Base-by-base conservation (phyloP, 2,329 filamentous ascomycete species). In the Pestalotiopsis sp. region DNA sequence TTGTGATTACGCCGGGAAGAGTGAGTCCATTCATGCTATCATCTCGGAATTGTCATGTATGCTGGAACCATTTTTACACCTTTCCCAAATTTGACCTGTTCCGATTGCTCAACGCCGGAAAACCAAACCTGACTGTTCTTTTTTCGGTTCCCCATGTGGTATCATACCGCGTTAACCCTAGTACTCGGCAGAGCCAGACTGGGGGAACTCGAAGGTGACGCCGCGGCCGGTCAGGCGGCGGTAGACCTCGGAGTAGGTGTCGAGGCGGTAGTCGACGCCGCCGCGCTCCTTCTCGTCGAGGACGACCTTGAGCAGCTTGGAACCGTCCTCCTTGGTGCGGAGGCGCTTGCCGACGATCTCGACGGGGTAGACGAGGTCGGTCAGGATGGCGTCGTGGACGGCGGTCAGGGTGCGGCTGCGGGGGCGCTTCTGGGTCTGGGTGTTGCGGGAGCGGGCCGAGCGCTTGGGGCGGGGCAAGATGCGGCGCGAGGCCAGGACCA, bases 221-320 rank as follows among this genome's bases (percentile, higher is more conserved):
- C 91, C 91, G 87, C 97, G 96, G 86, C 96, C 96, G 73, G 96
- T 99, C 82, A 99, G 89, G 81, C 94, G 92, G 86, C 94, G 94
- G 93, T 99, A 99, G 83, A 99, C 96, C 91, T 99, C 96, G 75
- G 94, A 93, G 91, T 99, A 99, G 83, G 95, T 98, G 87, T 99
- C 96, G 79, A 99, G 93, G 84, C 96, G 91, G 93, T 98, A 98
- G 90, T 99, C 96, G 79, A 99, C 95, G 84, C 95, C 94, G 81
- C 95, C 95, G 80, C 95, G 93, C 93, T 99, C 96, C 94, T 99
- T 99, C 93, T 98, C 96, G 86, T 99, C 96, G 71, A 99, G 91
- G 82, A 99, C 90, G 84, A 99, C 94, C 93, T 99, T 99, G 86
- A 98, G 91, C 83, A 94, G 87, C 93, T 98, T 98, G 92, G 89